Evolutionary conservation across 768 basidiomycete genomes (phyloP), one percentile per base, ranked within the genome.

Genomic region (Phylloporus rhodoxanthus): DNA sequence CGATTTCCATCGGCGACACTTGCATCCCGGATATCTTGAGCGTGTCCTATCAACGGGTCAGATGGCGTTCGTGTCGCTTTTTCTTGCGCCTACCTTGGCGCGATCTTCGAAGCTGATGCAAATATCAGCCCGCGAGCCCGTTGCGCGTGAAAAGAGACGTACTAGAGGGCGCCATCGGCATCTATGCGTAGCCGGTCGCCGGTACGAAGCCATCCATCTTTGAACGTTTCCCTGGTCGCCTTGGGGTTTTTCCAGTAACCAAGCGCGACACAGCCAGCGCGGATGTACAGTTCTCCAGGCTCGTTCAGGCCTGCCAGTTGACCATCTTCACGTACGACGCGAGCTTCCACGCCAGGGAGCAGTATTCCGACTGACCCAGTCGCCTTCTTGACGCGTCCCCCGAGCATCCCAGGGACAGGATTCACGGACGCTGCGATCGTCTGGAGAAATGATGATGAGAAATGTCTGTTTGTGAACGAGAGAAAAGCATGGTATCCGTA

Each of bases 1-100:
- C 89, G 44, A 91, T 84, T 61, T 91, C 88, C n/a, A 77, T 75
- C 0, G 89, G 89, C 0, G 89, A 87, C 0, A 91, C 89, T 65
- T 91, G 89, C 43, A 72, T 72, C 4, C 88, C 89, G 0, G 85
- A 87, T 3, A 91, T 75, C 61, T 91, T 91, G 19, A 91, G 72
- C 0, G 81, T 88, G 59, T 91, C 89, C 82, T 87, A 21, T 20
- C 19, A 8, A 19, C 21, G 10, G n/a, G 25, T 37, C 26, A 46
- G 45, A 46, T 11, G 1, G 19, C 8, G 34, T 19, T 1, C 13
- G 11, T 3, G 39, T 9, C n/a, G 13, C 2, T 17, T 1, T 33
- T 32, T 29, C 26, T 7, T 11, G 5, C 4, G 19, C 51, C 53
- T 44, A 84, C 85, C 76, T 91, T 90, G n/a, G 75, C 73, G 45